A percentile compares a stretch with the other conserved stretches of the same genome.
phyloP scores from a whole-genome alignment of 768 basidiomycete genomes.

The Mycena rosella region DNA sequence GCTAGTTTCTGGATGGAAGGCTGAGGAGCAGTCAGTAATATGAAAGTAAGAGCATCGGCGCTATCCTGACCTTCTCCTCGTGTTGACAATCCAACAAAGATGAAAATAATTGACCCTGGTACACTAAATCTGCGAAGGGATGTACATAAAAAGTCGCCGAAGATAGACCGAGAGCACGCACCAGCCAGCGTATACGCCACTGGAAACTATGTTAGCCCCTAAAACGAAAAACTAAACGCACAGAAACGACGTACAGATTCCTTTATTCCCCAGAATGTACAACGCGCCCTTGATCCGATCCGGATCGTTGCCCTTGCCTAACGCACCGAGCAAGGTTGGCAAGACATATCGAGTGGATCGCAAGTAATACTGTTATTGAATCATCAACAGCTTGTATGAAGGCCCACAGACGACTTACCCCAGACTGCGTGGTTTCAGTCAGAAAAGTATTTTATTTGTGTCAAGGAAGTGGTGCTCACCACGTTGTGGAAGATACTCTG shows the following conservation, averaged over 20 bases:
- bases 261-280: slow-evolving; percentile 83
- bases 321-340: slow-evolving; percentile 70
- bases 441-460: slow-evolving; percentile 49
- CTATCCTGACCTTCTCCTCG: slow-evolving; percentile 78
- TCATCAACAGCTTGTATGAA: slow-evolving; percentile 2
- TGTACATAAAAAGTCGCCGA: slow-evolving; percentile 6
- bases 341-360: slow-evolving; percentile 78
- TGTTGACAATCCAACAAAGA: slow-evolving; percentile 82
- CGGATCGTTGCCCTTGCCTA: slow-evolving; percentile 83
- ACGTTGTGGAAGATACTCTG: slow-evolving; percentile 43
- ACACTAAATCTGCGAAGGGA: slow-evolving; percentile 61
- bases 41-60: background rate
- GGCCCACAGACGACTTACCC: slow-evolving; percentile 60
- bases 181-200: slow-evolving; percentile 80
- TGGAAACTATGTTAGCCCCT: slow-evolving; percentile 41
- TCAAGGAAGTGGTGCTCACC: background rate
- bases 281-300: slow-evolving; percentile 97
- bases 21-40: slow-evolving; percentile 49
- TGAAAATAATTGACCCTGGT: slow-evolving; percentile 69
- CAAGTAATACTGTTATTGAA: slow-evolving; percentile 67
- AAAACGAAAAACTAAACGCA: slow-evolving; percentile 12
- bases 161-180: slow-evolving; percentile 47
- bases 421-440: slow-evolving; percentile 48
- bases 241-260: slow-evolving; percentile 61
- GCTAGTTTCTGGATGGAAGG: slow-evolving; percentile 84